These are phyloP conservation scores for Paraurostyla sp. DNA, from an alignment of 73 alveolate genomes.

Conservation along the genomic window DNA sequence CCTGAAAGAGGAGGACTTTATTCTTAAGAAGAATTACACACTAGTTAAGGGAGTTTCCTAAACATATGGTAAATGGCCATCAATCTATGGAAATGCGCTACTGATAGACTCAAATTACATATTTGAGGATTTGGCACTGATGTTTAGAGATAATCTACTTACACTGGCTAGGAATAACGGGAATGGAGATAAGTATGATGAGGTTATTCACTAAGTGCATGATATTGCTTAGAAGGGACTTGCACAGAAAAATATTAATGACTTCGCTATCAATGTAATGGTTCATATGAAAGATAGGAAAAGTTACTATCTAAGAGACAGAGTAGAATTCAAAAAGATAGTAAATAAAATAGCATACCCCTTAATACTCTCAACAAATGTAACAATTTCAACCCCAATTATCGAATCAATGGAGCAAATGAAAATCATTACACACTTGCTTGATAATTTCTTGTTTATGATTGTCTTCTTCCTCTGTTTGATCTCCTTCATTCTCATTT, in stretches of 20 bases:
- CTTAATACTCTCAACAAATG: neutral
- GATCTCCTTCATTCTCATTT: constrained; percentile 67
- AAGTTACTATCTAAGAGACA: neutral
- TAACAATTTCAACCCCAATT: constrained; percentile 2
- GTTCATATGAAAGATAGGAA: neutral
- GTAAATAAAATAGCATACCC: neutral
- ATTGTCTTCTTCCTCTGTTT: constrained; percentile 74
- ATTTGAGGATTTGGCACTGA: constrained; percentile 56
- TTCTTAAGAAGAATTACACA: constrained; percentile 71
- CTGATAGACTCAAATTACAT: constrained; percentile 75
- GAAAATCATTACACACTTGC: constrained; percentile 15
- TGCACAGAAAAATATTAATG: neutral
- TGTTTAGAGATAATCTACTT: neutral
- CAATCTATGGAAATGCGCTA: constrained; percentile 79
- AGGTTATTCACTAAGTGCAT: neutral
- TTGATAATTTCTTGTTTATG: constrained; percentile 62
- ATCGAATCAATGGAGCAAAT: neutral
- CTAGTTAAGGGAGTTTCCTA: constrained; percentile 41
- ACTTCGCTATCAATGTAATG: constrained; percentile 13
- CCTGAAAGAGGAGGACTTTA: constrained; percentile 41
- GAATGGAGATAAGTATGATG: neutral
- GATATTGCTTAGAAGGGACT: neutral
- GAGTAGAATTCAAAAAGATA: neutral
- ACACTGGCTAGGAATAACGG: neutral
- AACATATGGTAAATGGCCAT: constrained; percentile 85